Conservation (phyloP, 1,284 basidiomycete genomes). For the Xanthoconium separans region DNA sequence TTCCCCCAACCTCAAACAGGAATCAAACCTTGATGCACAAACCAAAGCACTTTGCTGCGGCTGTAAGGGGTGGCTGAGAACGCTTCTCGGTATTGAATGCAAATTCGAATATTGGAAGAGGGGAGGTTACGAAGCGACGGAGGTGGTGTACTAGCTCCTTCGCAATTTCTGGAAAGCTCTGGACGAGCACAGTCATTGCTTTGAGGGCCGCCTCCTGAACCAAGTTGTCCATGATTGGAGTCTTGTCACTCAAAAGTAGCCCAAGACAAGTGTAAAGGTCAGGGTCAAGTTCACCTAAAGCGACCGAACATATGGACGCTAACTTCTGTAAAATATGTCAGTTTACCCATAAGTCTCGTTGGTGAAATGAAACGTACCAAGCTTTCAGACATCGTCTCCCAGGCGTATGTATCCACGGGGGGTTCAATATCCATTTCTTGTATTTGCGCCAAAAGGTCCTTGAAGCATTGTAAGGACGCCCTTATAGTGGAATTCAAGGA, state of each 20-base stretch:
- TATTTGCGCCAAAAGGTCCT: constrained; percentile 70
- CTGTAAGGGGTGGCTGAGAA: constrained; percentile 73
- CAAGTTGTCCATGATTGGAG: constrained; percentile 77
- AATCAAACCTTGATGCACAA: constrained; percentile 77
- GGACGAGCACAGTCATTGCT: constrained; percentile 76
- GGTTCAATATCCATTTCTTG: constrained; percentile 79
- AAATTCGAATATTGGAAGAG: constrained; percentile 85
- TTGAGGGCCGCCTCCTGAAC: constrained; percentile 87
- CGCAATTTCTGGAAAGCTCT: constrained; percentile 83
- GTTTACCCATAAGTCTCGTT: not conserved
- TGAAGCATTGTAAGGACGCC: constrained; percentile 70
- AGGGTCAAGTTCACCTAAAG: constrained; percentile 67
- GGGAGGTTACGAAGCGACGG: constrained; percentile 86
- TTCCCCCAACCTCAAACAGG: not conserved
- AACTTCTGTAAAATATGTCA: constrained; percentile 65
- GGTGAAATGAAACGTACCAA: constrained; percentile 44
- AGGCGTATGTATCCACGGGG: constrained; percentile 78
- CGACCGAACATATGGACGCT: constrained; percentile 80
- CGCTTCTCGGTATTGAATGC: constrained; percentile 75
- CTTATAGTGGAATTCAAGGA: constrained; percentile 50
- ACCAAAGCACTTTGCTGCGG: constrained; percentile 88
- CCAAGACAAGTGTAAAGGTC: constrained; percentile 72
- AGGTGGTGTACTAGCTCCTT: constrained; percentile 77
- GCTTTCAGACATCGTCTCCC: constrained; percentile 85
- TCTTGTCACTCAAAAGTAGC: constrained; percentile 77